Base-by-base conservation (phyloP, 1,139 yeast genomes). In the Lodderomyces oxycetoniae region DNA sequence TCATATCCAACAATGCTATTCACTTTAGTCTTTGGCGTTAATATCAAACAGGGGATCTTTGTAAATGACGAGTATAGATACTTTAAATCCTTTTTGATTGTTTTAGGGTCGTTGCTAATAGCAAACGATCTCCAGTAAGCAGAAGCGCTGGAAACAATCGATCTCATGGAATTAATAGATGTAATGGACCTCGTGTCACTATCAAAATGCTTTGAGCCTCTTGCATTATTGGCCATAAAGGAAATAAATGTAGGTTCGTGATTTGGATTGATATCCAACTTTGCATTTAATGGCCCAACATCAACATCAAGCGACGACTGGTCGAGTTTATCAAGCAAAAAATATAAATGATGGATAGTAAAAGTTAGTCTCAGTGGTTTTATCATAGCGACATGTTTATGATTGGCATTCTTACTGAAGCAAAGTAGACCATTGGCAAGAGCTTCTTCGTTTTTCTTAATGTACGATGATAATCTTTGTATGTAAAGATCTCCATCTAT, bases 21-120 rank as follows among this genome's bases (percentile, higher is more conserved):
- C 15, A 79, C 69, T 40, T 74, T 75, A 7, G 77, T 66, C 39
- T 75, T 78, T 7, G 82, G 81, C 10, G 78, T 71, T 34, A 79
- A 52, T 21, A 80, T 61, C 35, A 79, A 62, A 48, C 85, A 77
- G 0, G 86, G 86, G 23, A 79, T 61, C 44, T 78, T 78, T 7
- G 83, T 74, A 52, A 79, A 79, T 7, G 81, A 77, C n/a, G 79
- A 71, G 48, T 77, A 75, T 26, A 79, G 52, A 53, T 79, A 79
- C 43, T 67, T 70, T 33, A 78, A 53, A 47, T 79, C 83, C 29
- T 67, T 66, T 30, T 55, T 59, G 25, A 68, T 55, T 15, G 59
- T 54, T 33, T 63, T 67, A 11, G 74, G 73, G 43, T 68, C 75
- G 42, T 63, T 63, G 35, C 57, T 53, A 33, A 56, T 50, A 5